These are phyloP conservation scores for Cyberlindnera saturnus DNA, from an alignment of 805 yeast genomes.

Conservation along the genomic window DNA sequence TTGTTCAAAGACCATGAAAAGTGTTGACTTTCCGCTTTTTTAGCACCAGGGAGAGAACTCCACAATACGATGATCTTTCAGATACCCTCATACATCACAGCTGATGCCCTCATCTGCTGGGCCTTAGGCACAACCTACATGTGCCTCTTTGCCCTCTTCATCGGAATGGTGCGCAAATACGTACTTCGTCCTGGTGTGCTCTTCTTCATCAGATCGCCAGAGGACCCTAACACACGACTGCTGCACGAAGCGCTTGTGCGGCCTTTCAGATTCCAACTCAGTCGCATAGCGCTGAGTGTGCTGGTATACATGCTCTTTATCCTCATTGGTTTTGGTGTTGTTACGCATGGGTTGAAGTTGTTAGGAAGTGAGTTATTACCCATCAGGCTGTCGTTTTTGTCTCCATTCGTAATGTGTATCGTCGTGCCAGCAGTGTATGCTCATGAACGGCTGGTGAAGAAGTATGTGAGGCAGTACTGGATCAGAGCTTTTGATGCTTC, in stretches of 20 bases:
- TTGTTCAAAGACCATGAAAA: no score
- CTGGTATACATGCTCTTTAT: slow-evolving; percentile 71
- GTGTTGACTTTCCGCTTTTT: no score
- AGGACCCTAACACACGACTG: slow-evolving; percentile 83
- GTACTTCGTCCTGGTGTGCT: slow-evolving; percentile 85
- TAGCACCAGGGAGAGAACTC: no score
- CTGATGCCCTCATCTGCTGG: slow-evolving; percentile 37
- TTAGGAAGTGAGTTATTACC: slow-evolving; percentile 11
- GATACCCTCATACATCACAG: neutral
- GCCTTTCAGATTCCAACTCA: slow-evolving; percentile 65
- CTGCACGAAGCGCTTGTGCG: slow-evolving; percentile 82
- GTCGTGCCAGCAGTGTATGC: neutral
- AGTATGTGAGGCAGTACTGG: slow-evolving; percentile 54
- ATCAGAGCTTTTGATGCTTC: slow-evolving; percentile 45
- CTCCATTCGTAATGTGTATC: neutral
- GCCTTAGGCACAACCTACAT: slow-evolving; percentile 74
- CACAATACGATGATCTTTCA: neutral
- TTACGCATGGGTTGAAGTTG: slow-evolving; percentile 16
- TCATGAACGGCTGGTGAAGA: slow-evolving; percentile 18
- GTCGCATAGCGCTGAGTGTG: slow-evolving; percentile 67
- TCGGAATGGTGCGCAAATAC: slow-evolving; percentile 69
- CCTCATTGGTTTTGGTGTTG: slow-evolving; percentile 62
- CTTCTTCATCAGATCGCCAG: slow-evolving; percentile 89
- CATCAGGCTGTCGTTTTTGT: neutral
- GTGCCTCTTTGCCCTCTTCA: slow-evolving; percentile 80